Conservation (phyloP, 768 basidiomycete species). For the Kwoniella sp. region DNA sequence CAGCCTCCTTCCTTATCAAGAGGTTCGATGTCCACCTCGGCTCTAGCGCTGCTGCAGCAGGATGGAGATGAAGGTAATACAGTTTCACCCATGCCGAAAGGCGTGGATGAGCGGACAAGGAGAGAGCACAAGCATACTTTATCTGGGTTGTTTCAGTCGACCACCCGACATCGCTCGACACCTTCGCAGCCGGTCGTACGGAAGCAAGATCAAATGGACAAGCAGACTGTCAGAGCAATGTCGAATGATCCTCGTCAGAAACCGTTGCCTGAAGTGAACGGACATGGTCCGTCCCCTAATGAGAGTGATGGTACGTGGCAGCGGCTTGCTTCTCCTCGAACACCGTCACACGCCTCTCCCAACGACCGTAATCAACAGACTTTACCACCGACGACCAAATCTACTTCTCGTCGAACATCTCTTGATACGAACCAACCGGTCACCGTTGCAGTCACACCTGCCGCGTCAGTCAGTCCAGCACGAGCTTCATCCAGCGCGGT, state of each 20-base stretch:
- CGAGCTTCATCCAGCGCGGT: constrained; percentile 6
- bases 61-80: constrained; percentile 16
- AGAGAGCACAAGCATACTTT: constrained; percentile 24
- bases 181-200: background rate
- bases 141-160: constrained; percentile 21
- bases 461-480: constrained; percentile 2
- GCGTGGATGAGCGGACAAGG: constrained; percentile 2
- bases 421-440: background rate
- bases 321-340: constrained; percentile 1
- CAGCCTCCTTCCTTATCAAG: constrained; percentile 47
- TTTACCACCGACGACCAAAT: background rate
- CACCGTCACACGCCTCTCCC: background rate
- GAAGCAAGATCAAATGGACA: background rate
- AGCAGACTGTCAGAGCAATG: background rate
- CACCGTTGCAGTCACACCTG: background rate
- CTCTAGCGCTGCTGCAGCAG: constrained; percentile 15
- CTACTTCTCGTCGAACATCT: background rate
- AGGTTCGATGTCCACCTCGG: constrained; percentile 49
- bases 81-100: background rate
- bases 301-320: constrained; percentile 1
- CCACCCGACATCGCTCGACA: background rate
- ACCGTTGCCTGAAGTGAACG: background rate
- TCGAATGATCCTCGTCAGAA: background rate
- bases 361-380: background rate
- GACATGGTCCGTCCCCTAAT: background rate